phyloP scores from a whole-genome alignment of 148 eudicot species.

The Nepenthes mirabilis region DNA sequence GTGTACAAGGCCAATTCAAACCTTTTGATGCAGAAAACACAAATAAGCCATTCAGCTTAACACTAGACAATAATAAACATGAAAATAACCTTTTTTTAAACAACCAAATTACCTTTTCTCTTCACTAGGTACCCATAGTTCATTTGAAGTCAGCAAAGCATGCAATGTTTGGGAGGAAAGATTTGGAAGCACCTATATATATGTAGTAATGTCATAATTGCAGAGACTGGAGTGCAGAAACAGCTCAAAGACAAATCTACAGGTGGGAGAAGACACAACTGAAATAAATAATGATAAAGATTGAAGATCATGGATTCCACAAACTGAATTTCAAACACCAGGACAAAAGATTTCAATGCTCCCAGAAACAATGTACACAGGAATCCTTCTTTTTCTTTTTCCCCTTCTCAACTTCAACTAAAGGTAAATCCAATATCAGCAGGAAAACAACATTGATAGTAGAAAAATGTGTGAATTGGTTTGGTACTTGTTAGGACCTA shows the following conservation, averaged over 20 bases:
- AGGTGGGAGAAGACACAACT: too few relatives aligned
- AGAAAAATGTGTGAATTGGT: too few relatives aligned
- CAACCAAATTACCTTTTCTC: conserved; percentile 63
- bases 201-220: not conserved
- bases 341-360: too few relatives aligned
- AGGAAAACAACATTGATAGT: too few relatives aligned
- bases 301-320: too few relatives aligned
- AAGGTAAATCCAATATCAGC: too few relatives aligned
- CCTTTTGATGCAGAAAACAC: conserved; percentile 27
- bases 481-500: too few relatives aligned
- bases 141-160: conserved; percentile 85
- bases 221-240: not conserved
- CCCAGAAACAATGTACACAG: too few relatives aligned
- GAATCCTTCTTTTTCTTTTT: too few relatives aligned
- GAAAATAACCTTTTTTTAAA: not conserved
- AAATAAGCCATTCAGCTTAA: conserved; percentile 7
- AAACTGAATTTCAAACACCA: too few relatives aligned
- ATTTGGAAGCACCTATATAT: conserved; percentile 73
- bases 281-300: too few relatives aligned
- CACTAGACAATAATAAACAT: conserved; percentile 1
- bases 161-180: conserved; percentile 91
- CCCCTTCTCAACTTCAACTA: too few relatives aligned
- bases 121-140: conserved; percentile 92
- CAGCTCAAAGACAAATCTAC: not conserved
- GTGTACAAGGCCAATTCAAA: conserved; percentile 82